Evolutionary conservation across 2,329 filamentous ascomycete genomes (phyloP).

Genomic region (Calonectria hawksworthii): DNA sequence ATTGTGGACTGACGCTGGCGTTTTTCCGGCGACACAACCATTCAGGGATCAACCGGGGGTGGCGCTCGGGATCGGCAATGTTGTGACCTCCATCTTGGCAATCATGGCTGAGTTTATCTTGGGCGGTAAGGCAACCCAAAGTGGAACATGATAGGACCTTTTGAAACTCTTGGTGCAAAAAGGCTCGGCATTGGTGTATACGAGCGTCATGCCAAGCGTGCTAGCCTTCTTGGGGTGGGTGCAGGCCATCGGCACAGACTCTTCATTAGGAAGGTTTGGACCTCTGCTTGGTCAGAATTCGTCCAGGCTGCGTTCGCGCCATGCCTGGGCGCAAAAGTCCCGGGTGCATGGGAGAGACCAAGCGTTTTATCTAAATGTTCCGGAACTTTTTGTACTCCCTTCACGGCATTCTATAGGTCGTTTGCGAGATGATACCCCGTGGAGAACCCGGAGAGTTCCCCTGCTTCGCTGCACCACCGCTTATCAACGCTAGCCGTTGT

Average conservation of each 20-base stretch:
- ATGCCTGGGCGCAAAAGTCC: not conserved
- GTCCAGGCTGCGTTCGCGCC: not conserved
- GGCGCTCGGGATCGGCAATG: conserved; percentile 3
- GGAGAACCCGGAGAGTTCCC: conserved; percentile 1
- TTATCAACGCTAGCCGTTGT: conserved; percentile 8
- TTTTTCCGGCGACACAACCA: not conserved
- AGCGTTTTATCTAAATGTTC: not conserved
- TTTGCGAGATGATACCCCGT: conserved; percentile 1
- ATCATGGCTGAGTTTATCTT: conserved; percentile 14
- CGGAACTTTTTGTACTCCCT: not conserved
- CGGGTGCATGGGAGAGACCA: not conserved
- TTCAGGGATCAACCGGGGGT: not conserved
- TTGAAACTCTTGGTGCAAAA: not conserved
- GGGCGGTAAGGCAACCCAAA: not conserved
- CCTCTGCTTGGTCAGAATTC: not conserved
- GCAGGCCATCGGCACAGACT: not conserved
- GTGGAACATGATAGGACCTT: conserved; percentile 16
- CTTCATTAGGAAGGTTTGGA: conserved; percentile 22
- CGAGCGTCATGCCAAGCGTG: conserved; percentile 11
- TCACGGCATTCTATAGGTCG: not conserved
- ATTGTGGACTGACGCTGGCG: not conserved
- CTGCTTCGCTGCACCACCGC: not conserved
- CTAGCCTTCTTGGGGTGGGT: conserved; percentile 6
- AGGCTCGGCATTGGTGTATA: not conserved
- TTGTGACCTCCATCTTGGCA: not conserved